Evolutionary conservation across 1,139 yeast species (phyloP).

Genomic region (Schwanniomyces etchellsii): DNA sequence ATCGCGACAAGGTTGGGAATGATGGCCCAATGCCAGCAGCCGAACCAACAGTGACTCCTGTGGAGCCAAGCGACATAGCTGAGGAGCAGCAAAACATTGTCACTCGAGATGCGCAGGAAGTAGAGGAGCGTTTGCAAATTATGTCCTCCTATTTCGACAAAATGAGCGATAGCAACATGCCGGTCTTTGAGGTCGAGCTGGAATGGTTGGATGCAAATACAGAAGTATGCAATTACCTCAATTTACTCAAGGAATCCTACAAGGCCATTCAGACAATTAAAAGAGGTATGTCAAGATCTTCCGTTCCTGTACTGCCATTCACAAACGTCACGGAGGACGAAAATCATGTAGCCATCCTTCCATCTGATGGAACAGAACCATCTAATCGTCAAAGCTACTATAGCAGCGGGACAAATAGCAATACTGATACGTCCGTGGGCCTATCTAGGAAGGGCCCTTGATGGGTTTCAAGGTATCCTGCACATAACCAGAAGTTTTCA

Average conservation of each 20-base stretch:
- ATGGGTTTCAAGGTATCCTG: too few relatives aligned
- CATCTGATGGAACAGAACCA: not conserved
- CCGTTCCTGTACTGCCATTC: not conserved
- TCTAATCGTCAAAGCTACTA: not conserved
- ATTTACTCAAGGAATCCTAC: conserved; percentile 26
- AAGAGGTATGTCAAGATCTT: conserved; percentile 7
- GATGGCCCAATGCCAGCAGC: not conserved
- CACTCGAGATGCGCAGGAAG: too few relatives aligned
- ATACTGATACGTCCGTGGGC: too few relatives aligned
- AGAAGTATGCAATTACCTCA: conserved; percentile 19
- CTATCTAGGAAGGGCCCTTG: too few relatives aligned
- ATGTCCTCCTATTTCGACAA: too few relatives aligned
- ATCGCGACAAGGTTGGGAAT: not conserved
- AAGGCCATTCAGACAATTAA: conserved; percentile 20
- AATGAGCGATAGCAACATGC: not conserved
- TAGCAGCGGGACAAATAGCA: not conserved
- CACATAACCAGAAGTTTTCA: too few relatives aligned
- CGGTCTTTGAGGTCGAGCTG: conserved; percentile 8
- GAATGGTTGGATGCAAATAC: conserved; percentile 23
- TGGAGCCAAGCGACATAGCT: too few relatives aligned
- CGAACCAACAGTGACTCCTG: too few relatives aligned
- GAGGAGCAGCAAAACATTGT: too few relatives aligned
- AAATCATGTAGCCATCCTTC: conserved; percentile 3
- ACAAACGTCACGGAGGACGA: not conserved
- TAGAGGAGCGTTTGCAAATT: too few relatives aligned